A percentile compares a stretch with the other conserved stretches of the same genome.
Evolutionary conservation across 768 basidiomycete species (phyloP).

Genomic region (Tricholoma flavovirens): DNA sequence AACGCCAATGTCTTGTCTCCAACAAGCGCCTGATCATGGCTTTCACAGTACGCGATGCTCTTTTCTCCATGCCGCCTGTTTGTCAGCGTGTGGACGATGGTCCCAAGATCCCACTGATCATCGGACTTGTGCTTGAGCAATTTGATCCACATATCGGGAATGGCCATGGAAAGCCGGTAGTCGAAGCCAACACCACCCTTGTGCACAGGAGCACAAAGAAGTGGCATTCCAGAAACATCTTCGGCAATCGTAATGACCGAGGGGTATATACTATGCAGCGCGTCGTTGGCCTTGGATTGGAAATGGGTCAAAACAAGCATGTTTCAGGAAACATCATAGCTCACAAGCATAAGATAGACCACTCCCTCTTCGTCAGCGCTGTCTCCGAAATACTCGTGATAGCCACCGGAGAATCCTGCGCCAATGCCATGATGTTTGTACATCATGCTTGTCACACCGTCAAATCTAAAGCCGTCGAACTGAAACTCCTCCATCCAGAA

Average conservation of each 20-base stretch:
- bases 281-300: conserved; percentile 75
- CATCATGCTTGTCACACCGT: conserved; percentile 99
- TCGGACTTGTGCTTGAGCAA: conserved; percentile 89
- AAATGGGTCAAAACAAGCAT: neutral
- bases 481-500: conserved; percentile 94
- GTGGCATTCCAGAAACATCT: conserved; percentile 98
- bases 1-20: conserved; percentile 99
- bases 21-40: conserved; percentile 96
- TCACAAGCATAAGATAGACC: conserved; percentile 93
- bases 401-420: conserved; percentile 94
- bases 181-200: conserved; percentile 95
- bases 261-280: conserved; percentile 79
- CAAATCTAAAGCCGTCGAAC: conserved; percentile 98
- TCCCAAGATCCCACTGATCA: conserved; percentile 80
- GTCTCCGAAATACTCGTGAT: conserved; percentile 95
- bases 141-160: conserved; percentile 99
- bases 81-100: conserved; percentile 84
- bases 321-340: conserved; percentile 23
- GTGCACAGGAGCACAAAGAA: conserved; percentile 72
- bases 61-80: conserved; percentile 88
- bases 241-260: conserved; percentile 88
- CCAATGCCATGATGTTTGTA: conserved; percentile 98
- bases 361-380: conserved; percentile 83
- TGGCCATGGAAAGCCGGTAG: conserved; percentile 96
- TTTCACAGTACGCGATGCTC: conserved; percentile 91